A percentile compares a stretch with the other conserved stretches of the same genome.
phyloP scores from a whole-genome alignment of 2,329 filamentous ascomycete genomes.

The Emmonsia crescens region DNA sequence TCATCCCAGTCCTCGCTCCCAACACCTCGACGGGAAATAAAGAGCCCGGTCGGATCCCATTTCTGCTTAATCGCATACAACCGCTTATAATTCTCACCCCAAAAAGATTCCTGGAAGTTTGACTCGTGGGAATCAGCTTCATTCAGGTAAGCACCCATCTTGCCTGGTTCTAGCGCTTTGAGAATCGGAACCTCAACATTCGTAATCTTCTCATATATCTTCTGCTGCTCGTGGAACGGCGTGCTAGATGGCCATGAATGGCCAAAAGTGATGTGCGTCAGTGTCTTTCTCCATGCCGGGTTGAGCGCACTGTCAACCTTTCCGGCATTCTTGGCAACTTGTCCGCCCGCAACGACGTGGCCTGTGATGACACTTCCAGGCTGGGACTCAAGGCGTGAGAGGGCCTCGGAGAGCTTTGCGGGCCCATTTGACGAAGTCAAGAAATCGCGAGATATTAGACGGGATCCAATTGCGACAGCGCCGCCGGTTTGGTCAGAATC shows the following conservation, averaged over 20 bases:
- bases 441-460: constrained; percentile 25
- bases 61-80: constrained; percentile 29
- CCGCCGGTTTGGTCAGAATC: constrained; percentile 17
- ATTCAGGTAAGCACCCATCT: constrained; percentile 32
- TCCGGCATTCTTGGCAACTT: constrained; percentile 25
- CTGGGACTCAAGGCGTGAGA: constrained; percentile 18
- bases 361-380: constrained; percentile 15
- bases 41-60: constrained; percentile 34
- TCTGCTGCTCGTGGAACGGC: constrained; percentile 20
- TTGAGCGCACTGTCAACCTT: constrained; percentile 23
- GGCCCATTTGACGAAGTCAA: constrained; percentile 18
- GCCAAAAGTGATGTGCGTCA: constrained; percentile 11
- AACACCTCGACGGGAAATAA: constrained; percentile 40
- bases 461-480: constrained; percentile 19
- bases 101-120: constrained; percentile 32
- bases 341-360: constrained; percentile 25
- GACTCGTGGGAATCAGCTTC: constrained; percentile 27
- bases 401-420: constrained; percentile 27
- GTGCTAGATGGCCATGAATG: constrained; percentile 24
- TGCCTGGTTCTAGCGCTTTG: constrained; percentile 24
- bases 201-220: constrained; percentile 28
- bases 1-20: constrained; percentile 36
- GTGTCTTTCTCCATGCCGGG: constrained; percentile 5
- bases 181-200: constrained; percentile 29
- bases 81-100: constrained; percentile 29